Conservation (phyloP, 2,329 filamentous ascomycete species). For the Alternaria sp. region DNA sequence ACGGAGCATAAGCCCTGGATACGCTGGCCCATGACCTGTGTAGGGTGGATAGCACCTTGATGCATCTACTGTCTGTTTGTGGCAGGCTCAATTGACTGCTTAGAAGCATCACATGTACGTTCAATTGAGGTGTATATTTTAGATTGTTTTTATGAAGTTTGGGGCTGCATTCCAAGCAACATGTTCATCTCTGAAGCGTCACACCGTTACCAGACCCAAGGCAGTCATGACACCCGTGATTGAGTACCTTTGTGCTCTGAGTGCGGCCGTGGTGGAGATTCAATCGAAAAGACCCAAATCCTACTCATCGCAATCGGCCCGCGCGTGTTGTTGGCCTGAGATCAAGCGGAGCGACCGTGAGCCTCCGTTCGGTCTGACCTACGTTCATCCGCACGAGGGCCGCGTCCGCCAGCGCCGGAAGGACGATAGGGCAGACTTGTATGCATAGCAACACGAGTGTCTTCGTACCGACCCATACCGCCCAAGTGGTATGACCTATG, state of each 20-base stretch:
- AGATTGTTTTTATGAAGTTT: background rate
- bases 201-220: background rate
- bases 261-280: background rate
- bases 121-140: background rate
- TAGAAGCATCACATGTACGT: background rate
- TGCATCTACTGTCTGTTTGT: background rate
- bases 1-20: constrained; percentile 29
- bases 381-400: background rate
- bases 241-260: no score
- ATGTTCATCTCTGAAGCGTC: background rate
- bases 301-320: background rate
- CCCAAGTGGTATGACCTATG: constrained; percentile 18
- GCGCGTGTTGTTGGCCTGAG: background rate
- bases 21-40: constrained; percentile 30
- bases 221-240: background rate
- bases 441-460: background rate
- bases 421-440: constrained; percentile 13
- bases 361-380: background rate
- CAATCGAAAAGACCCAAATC: background rate
- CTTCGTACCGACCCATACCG: constrained; percentile 16
- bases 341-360: background rate
- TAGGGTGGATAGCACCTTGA: constrained; percentile 33
- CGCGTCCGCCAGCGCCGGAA: constrained; percentile 2
- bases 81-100: no score
- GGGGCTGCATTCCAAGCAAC: background rate